Percentiles rank a stretch among this genome's conserved stretches.
These are phyloP conservation scores for Fraxinus albicans DNA, from an alignment of 305 asterid species.

Conservation along the genomic window DNA sequence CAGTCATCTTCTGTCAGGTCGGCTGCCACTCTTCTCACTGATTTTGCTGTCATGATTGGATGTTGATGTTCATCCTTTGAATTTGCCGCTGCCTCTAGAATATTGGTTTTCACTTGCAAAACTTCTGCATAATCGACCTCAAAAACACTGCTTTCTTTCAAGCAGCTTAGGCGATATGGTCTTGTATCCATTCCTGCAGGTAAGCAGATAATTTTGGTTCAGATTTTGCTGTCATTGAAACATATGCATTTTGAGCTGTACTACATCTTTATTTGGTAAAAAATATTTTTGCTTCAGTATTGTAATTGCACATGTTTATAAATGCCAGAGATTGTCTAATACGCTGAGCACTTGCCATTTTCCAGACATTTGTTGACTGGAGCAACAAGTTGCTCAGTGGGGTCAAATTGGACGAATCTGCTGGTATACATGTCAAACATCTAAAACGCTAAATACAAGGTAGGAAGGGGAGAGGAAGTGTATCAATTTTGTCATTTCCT, in stretches of 20 bases:
- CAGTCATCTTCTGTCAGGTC: constrained; percentile 75
- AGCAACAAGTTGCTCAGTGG: background rate
- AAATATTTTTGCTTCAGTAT: background rate
- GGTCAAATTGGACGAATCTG: background rate
- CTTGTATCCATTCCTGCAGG: constrained; percentile 94
- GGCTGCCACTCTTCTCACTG: constrained; percentile 79
- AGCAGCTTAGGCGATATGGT: constrained; percentile 78
- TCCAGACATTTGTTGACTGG: background rate
- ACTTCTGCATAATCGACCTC: constrained; percentile 91
- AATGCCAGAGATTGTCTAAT: background rate
- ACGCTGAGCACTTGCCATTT: background rate
- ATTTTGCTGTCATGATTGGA: constrained; percentile 63
- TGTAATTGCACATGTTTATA: background rate
- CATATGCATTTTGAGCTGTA: background rate
- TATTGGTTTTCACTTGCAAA: constrained; percentile 62
- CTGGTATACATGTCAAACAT: background rate
- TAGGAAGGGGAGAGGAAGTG: constrained; percentile 1
- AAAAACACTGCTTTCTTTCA: constrained; percentile 70
- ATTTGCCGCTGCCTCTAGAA: constrained; percentile 65
- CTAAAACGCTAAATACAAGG: background rate
- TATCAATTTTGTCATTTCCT: background rate
- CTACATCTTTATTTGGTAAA: background rate
- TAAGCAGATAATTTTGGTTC: constrained; percentile 23
- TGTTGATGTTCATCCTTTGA: constrained; percentile 53
- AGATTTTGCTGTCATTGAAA: background rate